Conservation (phyloP, 2,329 filamentous ascomycete species). For the Emydomyces testavorans region DNA sequence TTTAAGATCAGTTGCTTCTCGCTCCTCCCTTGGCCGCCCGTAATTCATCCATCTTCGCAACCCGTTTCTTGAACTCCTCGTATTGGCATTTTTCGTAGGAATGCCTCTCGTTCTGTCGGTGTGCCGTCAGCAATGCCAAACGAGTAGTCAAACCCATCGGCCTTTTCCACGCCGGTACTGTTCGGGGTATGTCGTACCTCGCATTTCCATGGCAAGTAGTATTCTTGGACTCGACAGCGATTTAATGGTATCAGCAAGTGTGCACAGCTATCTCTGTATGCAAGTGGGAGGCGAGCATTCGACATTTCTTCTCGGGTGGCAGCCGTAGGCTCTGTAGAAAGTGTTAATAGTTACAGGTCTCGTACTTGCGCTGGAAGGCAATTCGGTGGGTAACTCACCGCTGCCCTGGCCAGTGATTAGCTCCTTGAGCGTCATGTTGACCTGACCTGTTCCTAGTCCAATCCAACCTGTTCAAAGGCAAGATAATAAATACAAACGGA, state of each 20-base stretch:
- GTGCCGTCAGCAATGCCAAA: neutral
- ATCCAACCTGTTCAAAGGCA: too few relatives aligned
- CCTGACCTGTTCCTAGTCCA: too few relatives aligned
- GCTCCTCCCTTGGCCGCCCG: slow-evolving; percentile 71
- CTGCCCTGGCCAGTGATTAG: slow-evolving; percentile 40
- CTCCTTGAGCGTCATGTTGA: slow-evolving; percentile 37
- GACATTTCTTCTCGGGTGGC: slow-evolving; percentile 85
- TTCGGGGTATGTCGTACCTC: slow-evolving; percentile 50
- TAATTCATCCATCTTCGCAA: slow-evolving; percentile 97
- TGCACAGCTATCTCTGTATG: slow-evolving; percentile 92
- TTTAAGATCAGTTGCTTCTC: slow-evolving; percentile 70
- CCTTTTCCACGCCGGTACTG: neutral
- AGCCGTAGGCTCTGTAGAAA: slow-evolving; percentile 27
- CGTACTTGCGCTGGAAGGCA: slow-evolving; percentile 5
- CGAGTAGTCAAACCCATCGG: neutral
- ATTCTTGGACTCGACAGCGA: slow-evolving; percentile 81
- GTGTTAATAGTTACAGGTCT: slow-evolving; percentile 9
- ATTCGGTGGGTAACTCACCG: slow-evolving; percentile 12
- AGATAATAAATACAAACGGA: too few relatives aligned
- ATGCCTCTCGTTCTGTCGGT: slow-evolving; percentile 74
- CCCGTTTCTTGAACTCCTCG: slow-evolving; percentile 94
- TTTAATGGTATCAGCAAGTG: slow-evolving; percentile 92
- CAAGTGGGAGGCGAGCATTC: slow-evolving; percentile 71
- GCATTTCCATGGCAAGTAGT: slow-evolving; percentile 96
- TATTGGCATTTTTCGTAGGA: slow-evolving; percentile 99